Evolutionary conservation across 768 basidiomycete genomes (phyloP), one percentile per base, ranked within the genome.

Genomic region (Daedaleopsis sinensis): DNA sequence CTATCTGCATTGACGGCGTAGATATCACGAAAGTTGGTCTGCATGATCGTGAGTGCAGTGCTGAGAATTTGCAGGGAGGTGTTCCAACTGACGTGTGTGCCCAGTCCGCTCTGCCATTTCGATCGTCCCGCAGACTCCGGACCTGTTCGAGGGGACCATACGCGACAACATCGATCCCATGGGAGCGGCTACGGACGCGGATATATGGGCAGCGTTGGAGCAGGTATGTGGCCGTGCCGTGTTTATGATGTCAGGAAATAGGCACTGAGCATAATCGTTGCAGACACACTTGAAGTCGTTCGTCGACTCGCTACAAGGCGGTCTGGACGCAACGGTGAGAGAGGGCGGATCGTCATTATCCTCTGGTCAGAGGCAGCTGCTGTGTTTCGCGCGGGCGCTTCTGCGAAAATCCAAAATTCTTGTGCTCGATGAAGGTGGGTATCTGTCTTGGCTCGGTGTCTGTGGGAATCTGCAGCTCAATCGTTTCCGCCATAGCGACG

Each of bases 91-190:
- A 2, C 52, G 11, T 50, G 35, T 57, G 0, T 49, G 21, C 54
- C 8, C 63, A 89, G 91, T 94, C 51, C 86, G 92, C 10, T 89
- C 88, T 5, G 81, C 81, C 37, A 86, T 96, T 59, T 90, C 91
- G 2, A 96, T 96, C 69, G 93, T 95, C 16, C 93, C 93, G 2
- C 93, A 96, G 72, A 87, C 77, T 63, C 84, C 86, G 3, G 87
- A 88, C 69, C 68, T 73, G 27, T 73, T 69, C 52, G 65, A 69
- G 54, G 68, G 68, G 46, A 87, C 87, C 0, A 73, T 94, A 15
- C 83, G 93, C 57, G 87, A 94, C 66, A 97, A 97, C 69, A 89
- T 97, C 58, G 96, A 97, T 72, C 96, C 95, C 10, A 82, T 90
- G 18, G 89, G 89, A 1, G 78, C 81, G 59, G 77, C 91, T 62